Base-by-base conservation (phyloP, 2,329 filamentous ascomycete genomes). In the Hypoxylon sp. region DNA sequence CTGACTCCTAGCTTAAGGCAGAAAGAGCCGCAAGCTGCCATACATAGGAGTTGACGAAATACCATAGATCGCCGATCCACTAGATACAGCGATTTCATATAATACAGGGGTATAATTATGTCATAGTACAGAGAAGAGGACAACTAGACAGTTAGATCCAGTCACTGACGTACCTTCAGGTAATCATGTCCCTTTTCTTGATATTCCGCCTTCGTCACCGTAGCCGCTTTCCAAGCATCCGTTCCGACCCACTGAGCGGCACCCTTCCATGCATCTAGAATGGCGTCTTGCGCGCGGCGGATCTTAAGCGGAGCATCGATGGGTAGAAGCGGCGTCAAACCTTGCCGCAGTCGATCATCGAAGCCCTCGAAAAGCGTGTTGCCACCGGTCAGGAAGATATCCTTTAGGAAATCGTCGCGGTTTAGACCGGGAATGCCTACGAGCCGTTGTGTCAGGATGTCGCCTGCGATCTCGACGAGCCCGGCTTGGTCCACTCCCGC, bases 341-440 rank as follows among this genome's bases (percentile, higher is more conserved):
- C 95, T 31, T 87, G 86, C 55, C 87, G 84, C 68, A 98, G 82
- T 31, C 95, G 85, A 75, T 97, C 91, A 75, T 98, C 94, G 77
- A 99, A 97, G 71, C 92, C 92, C 66, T 87, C 82, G 81, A 98
- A 97, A 50, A 97, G 82, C 0, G 92, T 94, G 78, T 95, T 95
- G 14, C 97, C 96, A n/a, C 96, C 95, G 0, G 95, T 98, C 44
- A 98, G 81, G 83, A 99, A 98, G 39, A 99, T 87, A 78, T 99
- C 95, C 50, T 88, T 89, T 22, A 98, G 82, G 47, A 98, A 90
- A 48, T 89, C 88, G 72, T 91, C 86, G 64, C 91, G 89, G 71
- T 88, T 80, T 37, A 80, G 67, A 33, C 80, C 80, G 19, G 81
- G 71, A 59, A 88, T 75, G 53, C 84, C 83, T 17, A 83, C 86